Evolutionary conservation across 2,329 filamentous ascomycete genomes (phyloP).

Genomic region (Cercospora sesami): DNA sequence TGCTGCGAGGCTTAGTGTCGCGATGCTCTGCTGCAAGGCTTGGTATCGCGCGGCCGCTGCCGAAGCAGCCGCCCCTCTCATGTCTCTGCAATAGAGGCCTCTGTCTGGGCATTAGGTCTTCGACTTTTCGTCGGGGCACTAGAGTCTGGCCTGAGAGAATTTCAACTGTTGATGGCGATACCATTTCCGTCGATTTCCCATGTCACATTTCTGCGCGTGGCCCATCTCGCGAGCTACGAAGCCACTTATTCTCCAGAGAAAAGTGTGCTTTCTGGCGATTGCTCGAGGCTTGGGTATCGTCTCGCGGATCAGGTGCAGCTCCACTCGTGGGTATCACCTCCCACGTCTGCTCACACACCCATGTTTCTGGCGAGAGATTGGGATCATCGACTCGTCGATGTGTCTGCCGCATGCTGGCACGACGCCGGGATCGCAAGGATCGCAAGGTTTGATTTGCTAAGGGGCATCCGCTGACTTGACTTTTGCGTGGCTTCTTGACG

Average conservation of each 20-base stretch:
- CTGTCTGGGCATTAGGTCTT: neutral
- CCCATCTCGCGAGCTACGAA: neutral
- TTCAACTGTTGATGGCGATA: neutral
- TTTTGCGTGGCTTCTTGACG: no score
- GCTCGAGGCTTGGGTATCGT: neutral
- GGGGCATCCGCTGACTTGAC: no score
- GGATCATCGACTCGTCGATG: no score
- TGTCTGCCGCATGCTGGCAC: no score
- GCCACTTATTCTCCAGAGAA: neutral
- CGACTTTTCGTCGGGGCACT: neutral
- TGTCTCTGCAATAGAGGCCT: neutral
- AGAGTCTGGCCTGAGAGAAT: neutral
- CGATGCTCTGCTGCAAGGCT: no score
- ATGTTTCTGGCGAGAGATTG: no score
- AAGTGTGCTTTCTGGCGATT: neutral
- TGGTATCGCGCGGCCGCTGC: no score
- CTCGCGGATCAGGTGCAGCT: neutral
- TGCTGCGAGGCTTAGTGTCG: neutral
- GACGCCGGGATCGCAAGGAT: no score
- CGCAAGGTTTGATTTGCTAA: no score
- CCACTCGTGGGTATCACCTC: no score
- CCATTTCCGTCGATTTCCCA: neutral
- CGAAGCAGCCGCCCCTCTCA: neutral
- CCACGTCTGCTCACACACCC: no score
- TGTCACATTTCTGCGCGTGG: neutral